phyloP scores from a whole-genome alignment of 2,329 filamentous ascomycete genomes.

The Scytalidium sp. region DNA sequence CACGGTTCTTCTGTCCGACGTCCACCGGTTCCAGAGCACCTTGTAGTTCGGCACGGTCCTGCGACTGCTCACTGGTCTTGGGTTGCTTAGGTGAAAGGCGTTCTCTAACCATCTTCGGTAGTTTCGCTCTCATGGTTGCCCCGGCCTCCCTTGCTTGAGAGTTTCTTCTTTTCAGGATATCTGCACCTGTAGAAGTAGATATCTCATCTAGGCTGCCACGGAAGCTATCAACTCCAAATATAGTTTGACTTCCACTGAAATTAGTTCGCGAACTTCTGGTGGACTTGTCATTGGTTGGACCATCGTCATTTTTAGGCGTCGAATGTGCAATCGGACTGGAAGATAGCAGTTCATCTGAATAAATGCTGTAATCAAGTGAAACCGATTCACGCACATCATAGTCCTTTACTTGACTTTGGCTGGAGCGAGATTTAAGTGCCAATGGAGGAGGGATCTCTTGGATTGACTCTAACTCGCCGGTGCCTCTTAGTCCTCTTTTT shows the following conservation, averaged over 20 bases:
- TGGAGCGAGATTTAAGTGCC: not conserved
- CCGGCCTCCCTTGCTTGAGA: constrained; percentile 1
- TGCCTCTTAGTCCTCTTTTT: not conserved
- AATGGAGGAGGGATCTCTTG: constrained; percentile 3
- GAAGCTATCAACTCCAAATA: not conserved
- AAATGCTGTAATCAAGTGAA: constrained; percentile 3
- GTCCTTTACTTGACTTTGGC: not conserved
- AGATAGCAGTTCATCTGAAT: constrained; percentile 18
- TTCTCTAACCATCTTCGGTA: not conserved
- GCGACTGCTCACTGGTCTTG: not conserved
- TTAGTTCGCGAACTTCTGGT: not conserved
- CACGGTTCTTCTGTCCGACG: no score
- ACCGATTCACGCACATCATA: not conserved
- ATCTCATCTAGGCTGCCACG: not conserved
- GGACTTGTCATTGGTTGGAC: not conserved
- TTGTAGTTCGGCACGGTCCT: no score
- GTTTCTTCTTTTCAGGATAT: constrained; percentile 10
- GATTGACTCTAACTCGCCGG: constrained; percentile 1
- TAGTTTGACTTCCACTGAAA: not conserved
- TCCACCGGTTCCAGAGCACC: no score
- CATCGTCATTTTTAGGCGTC: constrained; percentile 20
- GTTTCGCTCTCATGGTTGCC: not conserved
- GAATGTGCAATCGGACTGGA: constrained; percentile 24
- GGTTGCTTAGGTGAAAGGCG: not conserved
- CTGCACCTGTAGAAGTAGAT: not conserved